phyloP scores from a whole-genome alignment of 2,329 filamentous ascomycete species.

The Colletotrichum gigasporum region DNA sequence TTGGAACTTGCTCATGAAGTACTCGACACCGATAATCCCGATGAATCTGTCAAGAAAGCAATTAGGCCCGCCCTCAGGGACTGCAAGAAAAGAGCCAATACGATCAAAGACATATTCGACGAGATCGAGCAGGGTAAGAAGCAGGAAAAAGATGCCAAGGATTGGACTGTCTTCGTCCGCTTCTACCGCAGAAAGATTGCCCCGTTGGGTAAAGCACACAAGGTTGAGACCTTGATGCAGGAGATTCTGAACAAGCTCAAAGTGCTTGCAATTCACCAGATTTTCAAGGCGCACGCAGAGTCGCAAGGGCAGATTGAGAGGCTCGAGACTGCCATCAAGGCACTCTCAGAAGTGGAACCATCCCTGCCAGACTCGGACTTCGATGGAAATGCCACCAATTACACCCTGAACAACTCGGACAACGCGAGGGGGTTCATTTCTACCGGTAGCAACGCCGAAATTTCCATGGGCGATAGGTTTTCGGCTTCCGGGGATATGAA shows the following conservation, averaged over 20 bases:
- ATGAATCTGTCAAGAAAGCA: background rate
- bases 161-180: background rate
- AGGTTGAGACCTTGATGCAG: constrained; percentile 15
- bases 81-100: background rate
- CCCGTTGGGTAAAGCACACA: constrained; percentile 7
- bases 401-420: background rate
- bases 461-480: constrained; percentile 3
- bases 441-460: background rate
- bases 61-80: background rate
- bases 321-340: background rate
- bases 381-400: background rate
- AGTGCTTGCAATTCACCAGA: constrained; percentile 3
- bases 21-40: background rate
- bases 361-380: constrained; percentile 14
- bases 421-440: background rate
- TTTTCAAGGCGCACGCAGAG: constrained; percentile 2
- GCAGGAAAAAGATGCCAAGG: background rate
- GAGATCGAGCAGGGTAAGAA: background rate
- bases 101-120: background rate
- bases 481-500: background rate
- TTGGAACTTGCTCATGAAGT: background rate
- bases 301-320: background rate
- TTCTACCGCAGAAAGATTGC: constrained; percentile 5
- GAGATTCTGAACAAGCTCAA: constrained; percentile 2
- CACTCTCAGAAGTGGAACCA: constrained; percentile 12